A percentile compares a stretch with the other conserved stretches of the same genome.
These are phyloP conservation scores for Lagenidium sp. DNA, from an alignment of 352 stramenopile species.

Conservation along the genomic window DNA sequence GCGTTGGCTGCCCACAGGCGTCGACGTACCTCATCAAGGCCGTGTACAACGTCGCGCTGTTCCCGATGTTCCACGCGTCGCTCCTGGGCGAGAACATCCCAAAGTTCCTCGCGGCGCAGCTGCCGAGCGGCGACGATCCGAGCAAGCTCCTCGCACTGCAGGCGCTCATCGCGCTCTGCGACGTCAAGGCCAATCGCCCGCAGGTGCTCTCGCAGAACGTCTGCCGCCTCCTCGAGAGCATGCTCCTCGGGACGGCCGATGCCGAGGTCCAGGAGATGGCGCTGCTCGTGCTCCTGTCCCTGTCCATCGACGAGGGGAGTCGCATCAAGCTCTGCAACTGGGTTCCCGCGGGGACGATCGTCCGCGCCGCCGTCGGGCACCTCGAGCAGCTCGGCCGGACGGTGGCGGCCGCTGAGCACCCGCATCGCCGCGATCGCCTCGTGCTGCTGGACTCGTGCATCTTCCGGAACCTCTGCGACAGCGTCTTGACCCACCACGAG, in stretches of 20 bases:
- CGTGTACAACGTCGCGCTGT: slow-evolving; percentile 55
- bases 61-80: slow-evolving; percentile 39
- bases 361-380: slow-evolving; percentile 20
- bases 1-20: slow-evolving; percentile 12
- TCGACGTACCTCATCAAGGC: slow-evolving; percentile 53
- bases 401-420: too few species aligned
- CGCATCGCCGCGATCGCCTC: slow-evolving; percentile 11
- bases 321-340: slow-evolving; percentile 67
- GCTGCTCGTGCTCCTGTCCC: slow-evolving; percentile 34
- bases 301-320: slow-evolving; percentile 55
- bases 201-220: slow-evolving; percentile 39
- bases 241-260: slow-evolving; percentile 20
- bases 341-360: slow-evolving; percentile 33
- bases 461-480: slow-evolving; percentile 63
- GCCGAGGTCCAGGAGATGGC: slow-evolving; percentile 46
- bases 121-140: slow-evolving; percentile 22
- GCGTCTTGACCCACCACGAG: slow-evolving; percentile 62
- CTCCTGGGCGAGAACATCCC: slow-evolving; percentile 60
- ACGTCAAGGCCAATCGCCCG: slow-evolving; percentile 30
- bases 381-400: slow-evolving; percentile 15
- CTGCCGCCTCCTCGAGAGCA: slow-evolving; percentile 38
- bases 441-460: slow-evolving; percentile 61
- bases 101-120: slow-evolving; percentile 38
- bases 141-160: slow-evolving; percentile 39
- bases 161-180: slow-evolving; percentile 41